A percentile compares a stretch with the other conserved stretches of the same genome.
Evolutionary conservation across 805 yeast species (phyloP).

Genomic region (Lachancea thermotolerans): DNA sequence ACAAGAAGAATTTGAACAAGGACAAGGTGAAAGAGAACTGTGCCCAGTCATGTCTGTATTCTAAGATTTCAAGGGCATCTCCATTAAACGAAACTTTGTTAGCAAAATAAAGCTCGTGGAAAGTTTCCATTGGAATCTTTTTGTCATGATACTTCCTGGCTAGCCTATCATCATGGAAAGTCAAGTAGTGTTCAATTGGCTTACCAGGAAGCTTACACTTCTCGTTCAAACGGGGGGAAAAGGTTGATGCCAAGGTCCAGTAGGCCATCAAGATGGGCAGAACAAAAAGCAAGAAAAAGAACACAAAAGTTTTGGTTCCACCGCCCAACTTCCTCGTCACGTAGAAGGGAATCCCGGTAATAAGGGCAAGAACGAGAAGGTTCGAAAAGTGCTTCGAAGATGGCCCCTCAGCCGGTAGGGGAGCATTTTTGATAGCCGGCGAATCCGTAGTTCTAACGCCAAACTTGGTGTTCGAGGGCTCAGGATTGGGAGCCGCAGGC

Average conservation of each 20-base stretch:
- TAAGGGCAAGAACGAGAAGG: slow-evolving; percentile 40
- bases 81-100: slow-evolving; percentile 83
- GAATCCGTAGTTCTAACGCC: slow-evolving; percentile 40
- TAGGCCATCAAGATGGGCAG: slow-evolving; percentile 72
- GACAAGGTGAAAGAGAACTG: slow-evolving; percentile 69
- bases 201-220: slow-evolving; percentile 68
- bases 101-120: slow-evolving; percentile 80
- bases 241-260: slow-evolving; percentile 75
- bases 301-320: slow-evolving; percentile 59
- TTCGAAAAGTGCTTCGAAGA: slow-evolving; percentile 74
- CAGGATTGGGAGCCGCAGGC: slow-evolving; percentile 43
- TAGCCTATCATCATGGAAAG: slow-evolving; percentile 69
- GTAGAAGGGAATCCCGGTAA: slow-evolving; percentile 55
- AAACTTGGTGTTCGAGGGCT: slow-evolving; percentile 36
- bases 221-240: slow-evolving; percentile 75
- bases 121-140: slow-evolving; percentile 88
- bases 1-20: slow-evolving; percentile 70
- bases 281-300: slow-evolving; percentile 47
- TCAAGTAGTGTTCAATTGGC: slow-evolving; percentile 74
- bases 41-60: slow-evolving; percentile 90
- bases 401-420: slow-evolving; percentile 88
- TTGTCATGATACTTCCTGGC: slow-evolving; percentile 63
- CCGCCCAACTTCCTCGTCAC: slow-evolving; percentile 60
- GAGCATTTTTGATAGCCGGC: slow-evolving; percentile 80
- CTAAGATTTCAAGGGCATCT: slow-evolving; percentile 76